Base-by-base conservation (phyloP, 352 stramenopile species). In the Phytophthora europaea region DNA sequence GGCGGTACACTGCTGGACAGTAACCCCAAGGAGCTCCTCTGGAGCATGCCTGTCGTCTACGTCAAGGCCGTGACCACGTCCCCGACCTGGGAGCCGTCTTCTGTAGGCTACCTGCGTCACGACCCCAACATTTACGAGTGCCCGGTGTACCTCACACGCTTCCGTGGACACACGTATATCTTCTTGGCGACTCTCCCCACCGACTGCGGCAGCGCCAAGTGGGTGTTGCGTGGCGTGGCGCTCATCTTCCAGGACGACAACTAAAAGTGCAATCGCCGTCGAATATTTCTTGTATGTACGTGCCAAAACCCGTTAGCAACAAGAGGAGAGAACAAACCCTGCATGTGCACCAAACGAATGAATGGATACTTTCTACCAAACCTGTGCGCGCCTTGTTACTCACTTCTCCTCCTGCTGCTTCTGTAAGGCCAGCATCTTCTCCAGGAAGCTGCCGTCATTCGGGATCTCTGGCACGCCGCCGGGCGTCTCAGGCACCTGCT, bases 91-190 rank as follows among this genome's bases (percentile, higher is more conserved):
- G 96, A 99, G 75, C 93, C 96, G 26, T 98, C 94, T 34, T 88
- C 94, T 7, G 97, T 99, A 23, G 97, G 97, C 22, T 99, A 99
- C 70, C 69, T 99, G 58, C 91, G 98, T 31, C 92, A 98, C 75
- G 88, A 97, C 63, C 84, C 90, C 10, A 88, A 86, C 55, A 89
- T 98, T 23, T 99, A 99, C 83, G 96, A 99, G 80, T 98, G 93
- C 51, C 98, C 98, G 9, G 94, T 99, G 16, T 99, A 99, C 79
- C 93, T 98, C 47, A 99, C 98, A 12, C 97, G 92, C n/a, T 98
- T 99, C 81, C 90, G 97, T 28, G 97, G 97, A 2, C 94, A 97
- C 61, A 99, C 95, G 28, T 99, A 99, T 79, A 92, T 99, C 43
- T 99, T 99, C 69, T 79, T 99, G 40, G 96, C 97, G 8, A 99